Evolutionary conservation across 495 filamentous ascomycete species (phyloP).

Genomic region (Penicillium tannophilum): DNA sequence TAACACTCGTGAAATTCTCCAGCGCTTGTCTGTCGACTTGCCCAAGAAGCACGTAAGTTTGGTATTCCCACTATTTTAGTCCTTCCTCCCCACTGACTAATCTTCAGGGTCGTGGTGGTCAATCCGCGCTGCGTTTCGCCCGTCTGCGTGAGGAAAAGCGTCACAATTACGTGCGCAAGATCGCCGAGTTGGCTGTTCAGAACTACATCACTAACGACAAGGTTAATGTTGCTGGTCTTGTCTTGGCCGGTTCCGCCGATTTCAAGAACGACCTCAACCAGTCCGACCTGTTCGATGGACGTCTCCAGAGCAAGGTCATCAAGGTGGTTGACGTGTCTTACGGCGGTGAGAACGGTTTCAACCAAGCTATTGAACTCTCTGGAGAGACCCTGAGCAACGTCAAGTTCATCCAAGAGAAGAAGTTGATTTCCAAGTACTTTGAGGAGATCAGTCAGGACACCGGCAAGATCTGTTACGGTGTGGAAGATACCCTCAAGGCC

Average conservation of each 20-base stretch:
- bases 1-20: conserved; percentile 94
- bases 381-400: conserved; percentile 97
- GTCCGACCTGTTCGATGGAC: conserved; percentile 94
- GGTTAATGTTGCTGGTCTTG: conserved; percentile 92
- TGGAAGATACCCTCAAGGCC: conserved; percentile 97
- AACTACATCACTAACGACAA: conserved; percentile 98
- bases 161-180: conserved; percentile 99
- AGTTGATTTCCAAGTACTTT: conserved; percentile 97
- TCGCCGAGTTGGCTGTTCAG: conserved; percentile 95
- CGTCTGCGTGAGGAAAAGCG: conserved; percentile 99
- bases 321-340: conserved; percentile 99
- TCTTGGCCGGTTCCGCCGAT: conserved; percentile 95
- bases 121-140: conserved; percentile 97
- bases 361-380: conserved; percentile 95
- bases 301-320: conserved; percentile 92
- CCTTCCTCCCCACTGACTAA: background rate
- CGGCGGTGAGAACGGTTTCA: conserved; percentile 98
- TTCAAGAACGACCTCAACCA: conserved; percentile 99
- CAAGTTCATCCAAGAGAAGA: conserved; percentile 99
- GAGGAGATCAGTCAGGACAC: conserved; percentile 97
- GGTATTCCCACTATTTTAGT: background rate
- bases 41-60: conserved; percentile 85
- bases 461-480: conserved; percentile 94
- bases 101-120: conserved; percentile 83
- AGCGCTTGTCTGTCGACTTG: conserved; percentile 95